phyloP scores from a whole-genome alignment of 352 stramenopile species.

The Aphanomyces stellatus region DNA sequence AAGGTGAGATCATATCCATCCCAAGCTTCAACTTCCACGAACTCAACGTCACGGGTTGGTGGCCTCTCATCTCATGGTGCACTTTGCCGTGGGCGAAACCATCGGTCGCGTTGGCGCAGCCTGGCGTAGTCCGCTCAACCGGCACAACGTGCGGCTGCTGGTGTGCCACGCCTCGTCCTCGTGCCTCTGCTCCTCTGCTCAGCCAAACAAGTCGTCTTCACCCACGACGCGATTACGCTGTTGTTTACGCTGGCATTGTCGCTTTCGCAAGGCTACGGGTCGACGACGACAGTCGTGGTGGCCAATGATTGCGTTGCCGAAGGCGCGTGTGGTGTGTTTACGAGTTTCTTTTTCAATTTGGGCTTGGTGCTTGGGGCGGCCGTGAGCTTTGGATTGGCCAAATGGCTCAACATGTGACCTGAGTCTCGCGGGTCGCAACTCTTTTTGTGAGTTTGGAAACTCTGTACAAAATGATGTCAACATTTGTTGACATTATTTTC shows the following conservation, averaged over 20 bases:
- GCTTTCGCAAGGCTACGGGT: neutral
- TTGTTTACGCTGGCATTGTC: neutral
- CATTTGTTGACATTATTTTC: too few species aligned
- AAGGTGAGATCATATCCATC: neutral
- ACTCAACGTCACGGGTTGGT: neutral
- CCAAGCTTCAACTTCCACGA: slow-evolving; percentile 2
- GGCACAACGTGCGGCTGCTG: neutral
- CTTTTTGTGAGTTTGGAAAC: too few species aligned
- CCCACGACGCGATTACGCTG: neutral
- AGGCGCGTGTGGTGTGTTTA: neutral
- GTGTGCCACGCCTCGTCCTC: neutral
- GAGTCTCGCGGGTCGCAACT: too few species aligned
- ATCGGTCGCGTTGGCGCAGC: neutral
- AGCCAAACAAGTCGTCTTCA: neutral
- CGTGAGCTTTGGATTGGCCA: neutral
- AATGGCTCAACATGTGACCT: too few species aligned
- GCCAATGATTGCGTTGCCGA: slow-evolving; percentile 1
- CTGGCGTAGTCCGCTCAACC: neutral
- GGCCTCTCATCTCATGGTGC: neutral
- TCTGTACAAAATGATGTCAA: too few species aligned
- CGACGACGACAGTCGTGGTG: neutral
- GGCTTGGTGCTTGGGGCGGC: neutral
- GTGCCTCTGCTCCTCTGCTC: neutral
- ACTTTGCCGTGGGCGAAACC: neutral
- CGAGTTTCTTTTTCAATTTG: neutral